These are phyloP conservation scores for Vigna hirtella DNA, from an alignment of 306 rosid genomes.

Conservation along the genomic window DNA sequence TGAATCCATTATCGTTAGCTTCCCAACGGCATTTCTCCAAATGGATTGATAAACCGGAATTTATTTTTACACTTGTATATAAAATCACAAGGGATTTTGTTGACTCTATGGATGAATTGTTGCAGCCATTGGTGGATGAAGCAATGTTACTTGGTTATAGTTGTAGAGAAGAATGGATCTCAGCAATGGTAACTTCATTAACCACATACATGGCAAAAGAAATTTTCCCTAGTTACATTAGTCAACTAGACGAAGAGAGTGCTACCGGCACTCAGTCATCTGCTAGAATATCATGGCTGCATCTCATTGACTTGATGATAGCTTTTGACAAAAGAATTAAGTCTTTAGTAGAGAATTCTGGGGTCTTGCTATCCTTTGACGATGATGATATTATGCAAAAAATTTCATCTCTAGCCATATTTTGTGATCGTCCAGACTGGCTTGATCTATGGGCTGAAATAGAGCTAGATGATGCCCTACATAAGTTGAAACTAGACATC, in stretches of 20 bases:
- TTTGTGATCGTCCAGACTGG: conserved; percentile 93
- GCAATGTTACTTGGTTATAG: conserved; percentile 87
- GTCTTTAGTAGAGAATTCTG: conserved; percentile 79
- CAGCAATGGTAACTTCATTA: conserved; percentile 84
- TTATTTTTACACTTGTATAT: conserved; percentile 84
- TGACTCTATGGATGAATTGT: conserved; percentile 80
- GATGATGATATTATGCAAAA: conserved; percentile 62
- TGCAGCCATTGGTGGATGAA: conserved; percentile 95
- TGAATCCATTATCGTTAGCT: conserved; percentile 82
- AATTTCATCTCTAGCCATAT: conserved; percentile 79
- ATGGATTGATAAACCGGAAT: conserved; percentile 90
- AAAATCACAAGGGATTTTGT: conserved; percentile 87
- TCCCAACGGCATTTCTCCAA: conserved; percentile 86
- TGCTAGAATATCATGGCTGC: conserved; percentile 77
- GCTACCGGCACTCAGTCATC: conserved; percentile 53
- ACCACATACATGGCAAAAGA: conserved; percentile 86
- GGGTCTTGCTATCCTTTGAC: conserved; percentile 69
- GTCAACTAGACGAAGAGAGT: conserved; percentile 65
- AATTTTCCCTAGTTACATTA: conserved; percentile 72
- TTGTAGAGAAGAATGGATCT: conserved; percentile 97
- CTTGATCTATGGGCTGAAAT: conserved; percentile 94
- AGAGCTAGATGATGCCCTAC: conserved; percentile 74
- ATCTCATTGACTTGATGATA: conserved; percentile 93
- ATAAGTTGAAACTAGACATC: conserved; percentile 64
- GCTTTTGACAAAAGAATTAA: conserved; percentile 87